Base-by-base conservation (phyloP, 192 early-diverging fungal genomes). In the Podila epigama region DNA sequence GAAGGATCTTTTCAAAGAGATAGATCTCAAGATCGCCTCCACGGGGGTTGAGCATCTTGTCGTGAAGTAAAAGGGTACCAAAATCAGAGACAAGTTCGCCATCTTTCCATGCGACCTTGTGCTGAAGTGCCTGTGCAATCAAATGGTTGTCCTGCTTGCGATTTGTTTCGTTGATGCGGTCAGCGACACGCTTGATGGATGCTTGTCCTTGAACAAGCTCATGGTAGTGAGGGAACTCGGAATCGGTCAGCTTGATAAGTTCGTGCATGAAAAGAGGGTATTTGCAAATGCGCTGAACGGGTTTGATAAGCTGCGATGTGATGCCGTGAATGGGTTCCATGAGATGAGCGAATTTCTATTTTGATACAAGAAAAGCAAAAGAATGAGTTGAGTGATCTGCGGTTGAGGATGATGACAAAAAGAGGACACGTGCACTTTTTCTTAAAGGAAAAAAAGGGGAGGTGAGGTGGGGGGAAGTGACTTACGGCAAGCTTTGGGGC, bases 271-370 rank as follows among this genome's bases (percentile, higher is more conserved):
- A 87, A 58, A 99, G 81, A 40, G 96, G 96, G 82, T 99, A 99
- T 85, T 96, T 96, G 86, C 96, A 97, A 61, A 98, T 94, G 52
- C 98, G 89, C 82, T 99, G 98, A 9, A 99, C 89, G 3, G 98
- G 98, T 69, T 98, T 97, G 83, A 99, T 99, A 56, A 99, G 86
- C 82, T 93, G 92, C 7, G 92, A 93, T 20, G 93, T 94, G 64
- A 99, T 79, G 79, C 91, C 93, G 61, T 95, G 91, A 58, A 87
- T 87, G 25, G 95, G 95, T 51, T 96, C 94, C 63, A 92, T 92
- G 64, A 90, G 83, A 69, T 88, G 84, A 29, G 82, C 78, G 63
- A 89, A 71, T 63, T 83, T 86, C 83, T 84, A 84, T 35, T 25
- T 8, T 32, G 5, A 27, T 31, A 29, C n/a, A n/a, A n/a, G n/a